A percentile compares a stretch with the other conserved stretches of the same genome.
Evolutionary conservation across 1,284 basidiomycete species (phyloP).

Genomic region (Trametes hirsuta): DNA sequence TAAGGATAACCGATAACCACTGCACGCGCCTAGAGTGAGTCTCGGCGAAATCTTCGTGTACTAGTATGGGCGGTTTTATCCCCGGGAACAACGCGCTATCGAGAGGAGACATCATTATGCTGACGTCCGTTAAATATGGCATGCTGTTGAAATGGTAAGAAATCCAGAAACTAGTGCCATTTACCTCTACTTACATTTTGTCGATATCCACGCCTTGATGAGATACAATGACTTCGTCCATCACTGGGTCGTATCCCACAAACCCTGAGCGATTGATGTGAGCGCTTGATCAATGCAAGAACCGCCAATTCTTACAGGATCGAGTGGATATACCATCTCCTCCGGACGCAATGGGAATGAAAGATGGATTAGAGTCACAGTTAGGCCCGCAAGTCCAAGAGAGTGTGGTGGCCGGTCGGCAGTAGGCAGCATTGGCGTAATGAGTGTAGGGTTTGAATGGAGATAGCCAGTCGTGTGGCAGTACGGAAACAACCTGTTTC

Average conservation of each 20-base stretch:
- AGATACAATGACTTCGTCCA: conserved; percentile 35
- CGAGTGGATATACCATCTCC: conserved; percentile 57
- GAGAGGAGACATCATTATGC: conserved; percentile 31
- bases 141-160: conserved; percentile 26
- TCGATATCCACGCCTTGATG: conserved; percentile 50
- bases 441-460: conserved; percentile 55
- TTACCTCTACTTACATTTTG: conserved; percentile 44
- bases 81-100: conserved; percentile 56
- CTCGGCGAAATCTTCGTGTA: conserved; percentile 59
- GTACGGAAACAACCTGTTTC: conserved; percentile 37
- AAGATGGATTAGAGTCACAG: conserved; percentile 58
- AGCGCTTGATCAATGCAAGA: background rate
- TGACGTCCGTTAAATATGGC: conserved; percentile 39
- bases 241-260: conserved; percentile 31
- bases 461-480: conserved; percentile 45
- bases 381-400: conserved; percentile 56
- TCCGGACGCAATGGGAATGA: conserved; percentile 61
- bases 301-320: conserved; percentile 41
- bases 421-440: conserved; percentile 60
- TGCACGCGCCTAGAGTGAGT: conserved; percentile 51
- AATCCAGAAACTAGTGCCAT: background rate
- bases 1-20: background rate
- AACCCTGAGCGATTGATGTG: conserved; percentile 33
- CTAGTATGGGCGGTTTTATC: conserved; percentile 46
- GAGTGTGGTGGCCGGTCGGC: conserved; percentile 45